Evolutionary conservation across 352 stramenopile species (phyloP).

Genomic region (Detonula confervacea): DNA sequence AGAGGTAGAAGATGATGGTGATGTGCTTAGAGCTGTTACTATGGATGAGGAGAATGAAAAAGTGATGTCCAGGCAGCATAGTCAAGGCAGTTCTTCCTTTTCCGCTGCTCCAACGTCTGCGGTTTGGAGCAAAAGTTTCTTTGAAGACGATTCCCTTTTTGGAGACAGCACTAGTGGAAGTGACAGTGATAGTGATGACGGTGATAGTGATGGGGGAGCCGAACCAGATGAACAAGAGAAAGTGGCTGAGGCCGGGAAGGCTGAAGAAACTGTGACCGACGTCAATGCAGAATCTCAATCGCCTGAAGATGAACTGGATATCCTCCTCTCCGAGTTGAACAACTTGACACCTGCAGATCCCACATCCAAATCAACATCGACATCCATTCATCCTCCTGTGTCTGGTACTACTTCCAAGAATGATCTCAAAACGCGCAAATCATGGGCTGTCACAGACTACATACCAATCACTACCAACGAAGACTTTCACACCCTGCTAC

Average conservation of each 20-base stretch:
- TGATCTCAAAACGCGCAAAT: constrained; percentile 58
- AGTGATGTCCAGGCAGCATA: neutral
- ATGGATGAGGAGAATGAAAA: constrained; percentile 6
- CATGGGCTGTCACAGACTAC: constrained; percentile 75
- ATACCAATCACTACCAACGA: constrained; percentile 55
- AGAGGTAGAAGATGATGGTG: constrained; percentile 20
- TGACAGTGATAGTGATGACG: constrained; percentile 57
- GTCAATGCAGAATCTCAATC: constrained; percentile 11
- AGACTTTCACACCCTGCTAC: constrained; percentile 73
- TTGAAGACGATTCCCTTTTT: constrained; percentile 85
- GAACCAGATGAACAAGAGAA: constrained; percentile 20
- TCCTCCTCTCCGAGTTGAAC: constrained; percentile 66
- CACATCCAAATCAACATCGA: constrained; percentile 20
- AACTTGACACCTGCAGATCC: constrained; percentile 22
- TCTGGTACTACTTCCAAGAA: constrained; percentile 17
- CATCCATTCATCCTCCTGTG: constrained; percentile 49
- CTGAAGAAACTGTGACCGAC: neutral
- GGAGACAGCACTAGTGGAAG: constrained; percentile 63
- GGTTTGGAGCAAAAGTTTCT: constrained; percentile 70
- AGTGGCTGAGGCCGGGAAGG: constrained; percentile 1
- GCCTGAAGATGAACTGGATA: constrained; percentile 64
- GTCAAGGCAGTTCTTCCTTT: neutral
- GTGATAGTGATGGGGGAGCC: constrained; percentile 30
- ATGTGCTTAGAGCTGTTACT: neutral
- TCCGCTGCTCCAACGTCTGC: constrained; percentile 22